A percentile compares a stretch with the other conserved stretches of the same genome.
phyloP scores from a whole-genome alignment of 2,329 filamentous ascomycete species.

The Colletotrichum sp. region DNA sequence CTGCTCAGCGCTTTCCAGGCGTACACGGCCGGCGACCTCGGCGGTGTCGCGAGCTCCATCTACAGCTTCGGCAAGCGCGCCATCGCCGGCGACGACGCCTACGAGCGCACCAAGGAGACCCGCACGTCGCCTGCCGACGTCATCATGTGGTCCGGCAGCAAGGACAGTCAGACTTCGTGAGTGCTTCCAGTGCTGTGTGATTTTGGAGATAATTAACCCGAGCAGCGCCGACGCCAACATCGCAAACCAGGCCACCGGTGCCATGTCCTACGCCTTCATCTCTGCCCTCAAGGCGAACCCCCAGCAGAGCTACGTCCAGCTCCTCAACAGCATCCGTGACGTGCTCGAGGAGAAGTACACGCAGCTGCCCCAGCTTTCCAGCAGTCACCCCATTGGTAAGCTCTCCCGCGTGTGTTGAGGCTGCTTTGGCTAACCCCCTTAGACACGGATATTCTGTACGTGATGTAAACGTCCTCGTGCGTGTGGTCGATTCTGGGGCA shows the following conservation, averaged over 20 bases:
- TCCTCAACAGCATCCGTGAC: slow-evolving; percentile 94
- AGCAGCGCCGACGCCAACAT: slow-evolving; percentile 87
- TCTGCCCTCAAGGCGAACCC: slow-evolving; percentile 88
- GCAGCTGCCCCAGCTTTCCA: slow-evolving; percentile 95
- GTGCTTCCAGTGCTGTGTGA: slow-evolving; percentile 20
- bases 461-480: neutral
- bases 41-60: slow-evolving; percentile 79
- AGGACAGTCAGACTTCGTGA: slow-evolving; percentile 89
- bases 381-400: slow-evolving; percentile 93
- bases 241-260: slow-evolving; percentile 86
- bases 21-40: slow-evolving; percentile 84
- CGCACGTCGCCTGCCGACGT: slow-evolving; percentile 96
- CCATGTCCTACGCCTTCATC: slow-evolving; percentile 99
- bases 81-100: slow-evolving; percentile 76
- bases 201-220: too few relatives aligned
- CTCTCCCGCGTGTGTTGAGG: neutral
- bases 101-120: slow-evolving; percentile 81
- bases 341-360: slow-evolving; percentile 85
- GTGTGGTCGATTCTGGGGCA: neutral
- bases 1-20: slow-evolving; percentile 75
- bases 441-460: slow-evolving; percentile 19
- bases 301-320: slow-evolving; percentile 93
- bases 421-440: neutral
- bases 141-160: slow-evolving; percentile 97
- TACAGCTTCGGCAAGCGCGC: slow-evolving; percentile 83